Evolutionary conservation across 768 basidiomycete species (phyloP).

Genomic region (Hericium erinaceus): DNA sequence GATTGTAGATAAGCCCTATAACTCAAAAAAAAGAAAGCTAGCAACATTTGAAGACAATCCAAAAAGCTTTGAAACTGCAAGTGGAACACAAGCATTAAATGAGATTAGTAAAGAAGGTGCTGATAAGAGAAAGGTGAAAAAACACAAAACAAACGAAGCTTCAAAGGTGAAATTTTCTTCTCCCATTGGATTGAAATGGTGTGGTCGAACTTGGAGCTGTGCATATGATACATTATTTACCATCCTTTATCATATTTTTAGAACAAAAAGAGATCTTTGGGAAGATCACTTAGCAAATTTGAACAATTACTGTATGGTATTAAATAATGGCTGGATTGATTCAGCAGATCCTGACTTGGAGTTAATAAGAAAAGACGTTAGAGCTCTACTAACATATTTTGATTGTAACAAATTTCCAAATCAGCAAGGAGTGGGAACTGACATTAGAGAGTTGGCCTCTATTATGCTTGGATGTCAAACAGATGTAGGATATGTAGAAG

Average conservation of each 20-base stretch:
- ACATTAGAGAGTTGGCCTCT: background rate
- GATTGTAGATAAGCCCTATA: background rate
- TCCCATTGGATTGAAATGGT: background rate
- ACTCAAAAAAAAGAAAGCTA: background rate
- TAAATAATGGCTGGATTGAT: background rate
- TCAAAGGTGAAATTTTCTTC: background rate
- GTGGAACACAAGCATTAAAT: background rate
- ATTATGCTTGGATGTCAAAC: background rate
- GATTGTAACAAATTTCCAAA: background rate
- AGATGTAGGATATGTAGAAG: background rate
- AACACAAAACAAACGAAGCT: background rate
- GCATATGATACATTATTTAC: constrained; percentile 5
- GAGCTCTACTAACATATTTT: background rate
- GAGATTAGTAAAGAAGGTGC: background rate
- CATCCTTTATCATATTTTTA: background rate
- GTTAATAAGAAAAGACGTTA: background rate
- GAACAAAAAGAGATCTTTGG: background rate
- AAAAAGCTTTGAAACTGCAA: background rate
- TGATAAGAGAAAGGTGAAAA: background rate
- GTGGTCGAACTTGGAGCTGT: constrained; percentile 2
- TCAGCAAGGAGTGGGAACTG: background rate
- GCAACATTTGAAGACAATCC: background rate
- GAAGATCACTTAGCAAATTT: background rate
- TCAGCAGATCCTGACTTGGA: background rate
- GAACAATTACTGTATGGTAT: background rate